Percentiles rank a stretch among this genome's conserved stretches.
Evolutionary conservation across 2,329 filamentous ascomycete genomes (phyloP).

Genomic region (Neonectria faginata): DNA sequence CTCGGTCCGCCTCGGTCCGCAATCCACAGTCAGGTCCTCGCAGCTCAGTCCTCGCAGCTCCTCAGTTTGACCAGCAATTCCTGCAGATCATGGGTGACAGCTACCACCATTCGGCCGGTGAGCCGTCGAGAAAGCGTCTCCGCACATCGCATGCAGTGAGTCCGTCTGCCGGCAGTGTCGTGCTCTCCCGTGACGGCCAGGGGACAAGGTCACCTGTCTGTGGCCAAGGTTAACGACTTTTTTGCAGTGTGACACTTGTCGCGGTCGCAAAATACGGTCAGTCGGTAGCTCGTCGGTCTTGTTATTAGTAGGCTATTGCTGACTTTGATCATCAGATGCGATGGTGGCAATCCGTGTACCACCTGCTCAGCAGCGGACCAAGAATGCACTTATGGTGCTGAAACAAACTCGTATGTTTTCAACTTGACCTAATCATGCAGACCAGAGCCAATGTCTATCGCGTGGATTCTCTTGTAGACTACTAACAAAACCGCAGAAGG

Average conservation of each 20-base stretch:
- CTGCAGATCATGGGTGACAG: conserved; percentile 42
- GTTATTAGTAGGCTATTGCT: conserved; percentile 16
- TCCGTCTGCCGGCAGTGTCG: conserved; percentile 19
- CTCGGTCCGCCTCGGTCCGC: conserved; percentile 48
- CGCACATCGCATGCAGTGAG: conserved; percentile 58
- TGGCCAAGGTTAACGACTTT: neutral
- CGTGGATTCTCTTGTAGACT: neutral
- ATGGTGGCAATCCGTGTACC: conserved; percentile 60
- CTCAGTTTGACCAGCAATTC: conserved; percentile 22
- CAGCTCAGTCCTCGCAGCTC: conserved; percentile 28
- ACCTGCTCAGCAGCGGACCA: conserved; percentile 52
- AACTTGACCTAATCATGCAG: neutral
- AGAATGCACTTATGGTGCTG: conserved; percentile 57
- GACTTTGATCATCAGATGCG: conserved; percentile 52
- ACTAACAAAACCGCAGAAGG: conserved; percentile 46
- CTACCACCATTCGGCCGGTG: conserved; percentile 39
- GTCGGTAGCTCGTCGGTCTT: conserved; percentile 10
- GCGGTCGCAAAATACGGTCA: conserved; percentile 61
- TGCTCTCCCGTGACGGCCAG: neutral
- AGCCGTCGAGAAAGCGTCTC: conserved; percentile 54
- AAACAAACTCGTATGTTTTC: conserved; percentile 54
- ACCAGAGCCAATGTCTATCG: neutral
- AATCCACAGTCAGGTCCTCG: conserved; percentile 27
- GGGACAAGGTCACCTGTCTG: neutral
- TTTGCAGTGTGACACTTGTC: conserved; percentile 59